These are phyloP conservation scores for Emergomyces orientalis DNA, from an alignment of 2,329 filamentous ascomycete species.

Conservation along the genomic window DNA sequence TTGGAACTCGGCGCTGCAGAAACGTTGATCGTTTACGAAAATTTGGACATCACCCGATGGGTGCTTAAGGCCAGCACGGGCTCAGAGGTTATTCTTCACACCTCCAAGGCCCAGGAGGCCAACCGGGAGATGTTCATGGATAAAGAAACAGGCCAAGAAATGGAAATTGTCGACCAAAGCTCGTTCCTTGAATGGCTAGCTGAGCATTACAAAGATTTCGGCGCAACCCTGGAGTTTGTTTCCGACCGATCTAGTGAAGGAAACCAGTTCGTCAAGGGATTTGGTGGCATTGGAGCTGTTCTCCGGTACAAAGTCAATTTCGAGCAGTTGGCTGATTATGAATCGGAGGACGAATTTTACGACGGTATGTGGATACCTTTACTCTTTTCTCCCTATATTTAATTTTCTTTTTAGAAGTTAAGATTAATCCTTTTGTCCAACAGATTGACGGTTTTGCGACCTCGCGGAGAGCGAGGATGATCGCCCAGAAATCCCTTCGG, in stretches of 20 bases:
- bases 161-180: slow-evolving; percentile 80
- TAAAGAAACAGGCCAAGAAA: slow-evolving; percentile 90
- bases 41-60: slow-evolving; percentile 90
- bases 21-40: slow-evolving; percentile 92
- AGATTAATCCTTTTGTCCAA: neutral
- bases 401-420: neutral
- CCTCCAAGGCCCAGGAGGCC: slow-evolving; percentile 73
- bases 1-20: slow-evolving; percentile 92
- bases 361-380: slow-evolving; percentile 41
- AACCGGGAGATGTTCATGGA: slow-evolving; percentile 85
- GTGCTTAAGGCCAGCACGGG: slow-evolving; percentile 71
- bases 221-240: slow-evolving; percentile 90
- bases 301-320: slow-evolving; percentile 99
- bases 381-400: neutral
- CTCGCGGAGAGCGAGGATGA: slow-evolving; percentile 76
- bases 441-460: slow-evolving; percentile 83
- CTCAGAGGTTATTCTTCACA: slow-evolving; percentile 67
- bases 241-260: slow-evolving; percentile 95
- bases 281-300: slow-evolving; percentile 94
- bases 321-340: slow-evolving; percentile 88
- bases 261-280: slow-evolving; percentile 99
- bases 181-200: slow-evolving; percentile 99
- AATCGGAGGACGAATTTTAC: slow-evolving; percentile 91
- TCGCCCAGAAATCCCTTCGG: slow-evolving; percentile 50
- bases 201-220: slow-evolving; percentile 96